Evolutionary conservation across 1,284 basidiomycete genomes (phyloP).

Genomic region (Phaffia rhodozyma): DNA sequence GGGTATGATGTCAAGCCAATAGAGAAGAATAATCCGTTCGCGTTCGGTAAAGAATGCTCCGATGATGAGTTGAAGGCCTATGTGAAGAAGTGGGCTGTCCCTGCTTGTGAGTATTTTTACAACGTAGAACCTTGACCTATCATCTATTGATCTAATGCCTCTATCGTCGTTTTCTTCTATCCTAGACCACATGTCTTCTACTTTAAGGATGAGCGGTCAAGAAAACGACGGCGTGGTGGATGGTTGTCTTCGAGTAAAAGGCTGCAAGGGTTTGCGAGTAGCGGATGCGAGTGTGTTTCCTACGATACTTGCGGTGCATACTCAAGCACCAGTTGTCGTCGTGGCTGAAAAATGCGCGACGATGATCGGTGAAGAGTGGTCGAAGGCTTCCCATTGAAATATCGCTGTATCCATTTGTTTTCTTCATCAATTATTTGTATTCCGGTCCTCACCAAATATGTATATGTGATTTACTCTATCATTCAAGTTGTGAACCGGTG

Average conservation of each 20-base stretch:
- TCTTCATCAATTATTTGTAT: too few species aligned
- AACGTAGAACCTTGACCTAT: too few species aligned
- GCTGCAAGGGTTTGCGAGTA: slow-evolving; percentile 7
- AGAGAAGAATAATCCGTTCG: slow-evolving; percentile 13
- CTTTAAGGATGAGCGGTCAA: not conserved
- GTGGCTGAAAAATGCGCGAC: slow-evolving; percentile 14
- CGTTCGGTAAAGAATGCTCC: not conserved
- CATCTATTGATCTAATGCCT: not conserved
- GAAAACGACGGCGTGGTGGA: slow-evolving; percentile 12
- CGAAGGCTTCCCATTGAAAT: too few species aligned
- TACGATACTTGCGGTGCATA: slow-evolving; percentile 8
- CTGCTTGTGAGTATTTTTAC: slow-evolving; percentile 2
- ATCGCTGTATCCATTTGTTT: too few species aligned
- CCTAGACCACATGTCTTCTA: slow-evolving; percentile 17
- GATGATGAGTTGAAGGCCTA: slow-evolving; percentile 15
- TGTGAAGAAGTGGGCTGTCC: slow-evolving; percentile 5
- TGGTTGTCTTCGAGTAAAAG: slow-evolving; percentile 8
- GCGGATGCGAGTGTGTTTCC: slow-evolving; percentile 18
- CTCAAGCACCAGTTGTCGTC: slow-evolving; percentile 15
- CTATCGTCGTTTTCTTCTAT: not conserved
- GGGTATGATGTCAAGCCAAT: slow-evolving; percentile 12
- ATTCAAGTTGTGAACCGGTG: too few species aligned
- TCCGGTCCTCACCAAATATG: too few species aligned
- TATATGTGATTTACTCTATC: too few species aligned
- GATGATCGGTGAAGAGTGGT: slow-evolving; percentile 12